Conservation (phyloP, 148 eudicot genomes). For the Bassia scoparia region DNA sequence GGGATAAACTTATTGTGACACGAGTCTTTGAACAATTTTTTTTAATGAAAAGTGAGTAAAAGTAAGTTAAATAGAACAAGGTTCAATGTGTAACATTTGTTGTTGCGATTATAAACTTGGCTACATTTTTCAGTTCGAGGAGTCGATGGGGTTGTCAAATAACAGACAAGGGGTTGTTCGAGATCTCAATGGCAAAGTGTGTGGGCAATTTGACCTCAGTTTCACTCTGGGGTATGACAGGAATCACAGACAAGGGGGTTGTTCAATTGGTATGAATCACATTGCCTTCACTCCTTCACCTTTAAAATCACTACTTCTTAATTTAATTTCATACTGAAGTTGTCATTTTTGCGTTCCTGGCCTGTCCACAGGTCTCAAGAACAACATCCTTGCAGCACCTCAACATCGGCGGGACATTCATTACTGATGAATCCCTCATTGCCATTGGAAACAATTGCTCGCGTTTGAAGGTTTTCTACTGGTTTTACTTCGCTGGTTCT, state of each 20-base stretch:
- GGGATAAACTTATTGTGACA: no score
- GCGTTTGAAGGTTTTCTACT: slow-evolving; percentile 51
- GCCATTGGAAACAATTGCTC: slow-evolving; percentile 74
- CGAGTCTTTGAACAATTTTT: no score
- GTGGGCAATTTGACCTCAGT: slow-evolving; percentile 64
- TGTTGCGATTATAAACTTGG: neutral
- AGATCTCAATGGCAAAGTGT: slow-evolving; percentile 71
- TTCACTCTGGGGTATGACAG: slow-evolving; percentile 88
- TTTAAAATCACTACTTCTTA: neutral
- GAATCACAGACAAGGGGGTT: slow-evolving; percentile 81
- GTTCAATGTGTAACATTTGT: no score
- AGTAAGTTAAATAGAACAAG: no score
- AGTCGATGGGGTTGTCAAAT: slow-evolving; percentile 98
- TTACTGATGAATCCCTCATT: slow-evolving; percentile 69
- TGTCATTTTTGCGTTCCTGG: slow-evolving; percentile 1
- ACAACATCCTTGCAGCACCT: slow-evolving; percentile 74
- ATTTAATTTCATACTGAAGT: no score
- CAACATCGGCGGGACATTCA: slow-evolving; percentile 82
- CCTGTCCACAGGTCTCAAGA: slow-evolving; percentile 52
- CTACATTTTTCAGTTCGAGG: slow-evolving; percentile 60
- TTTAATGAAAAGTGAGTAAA: no score
- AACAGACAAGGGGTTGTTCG: slow-evolving; percentile 74
- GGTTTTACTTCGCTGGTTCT: neutral
- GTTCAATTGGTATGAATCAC: slow-evolving; percentile 57
- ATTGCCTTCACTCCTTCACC: neutral